A percentile compares a stretch with the other conserved stretches of the same genome.
Conservation (phyloP, 2,329 filamentous ascomycete genomes). For the Fusarium torreyae region DNA sequence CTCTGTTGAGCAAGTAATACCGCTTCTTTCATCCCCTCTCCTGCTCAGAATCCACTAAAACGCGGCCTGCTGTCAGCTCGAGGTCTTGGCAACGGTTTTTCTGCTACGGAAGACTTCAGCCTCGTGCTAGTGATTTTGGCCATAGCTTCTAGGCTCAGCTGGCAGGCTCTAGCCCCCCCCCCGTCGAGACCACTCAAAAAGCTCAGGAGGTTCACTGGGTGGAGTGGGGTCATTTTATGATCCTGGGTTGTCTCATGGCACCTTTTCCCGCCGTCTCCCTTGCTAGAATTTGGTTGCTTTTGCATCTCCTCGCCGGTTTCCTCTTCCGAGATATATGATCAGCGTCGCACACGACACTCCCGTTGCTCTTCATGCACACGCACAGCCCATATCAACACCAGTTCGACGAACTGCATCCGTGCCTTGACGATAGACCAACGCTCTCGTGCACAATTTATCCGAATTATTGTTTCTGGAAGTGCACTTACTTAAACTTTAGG, state of each 20-base stretch:
- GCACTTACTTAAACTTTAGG: slow-evolving; percentile 14
- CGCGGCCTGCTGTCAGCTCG: slow-evolving; percentile 25
- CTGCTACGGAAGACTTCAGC: slow-evolving; percentile 24
- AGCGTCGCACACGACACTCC: not conserved
- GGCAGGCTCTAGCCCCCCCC: slow-evolving; percentile 33
- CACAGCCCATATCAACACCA: slow-evolving; percentile 9
- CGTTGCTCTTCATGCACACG: not conserved
- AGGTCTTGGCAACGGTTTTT: slow-evolving; percentile 43
- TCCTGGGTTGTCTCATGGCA: slow-evolving; percentile 26
- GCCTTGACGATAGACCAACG: slow-evolving; percentile 12
- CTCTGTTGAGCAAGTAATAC: slow-evolving; percentile 9
- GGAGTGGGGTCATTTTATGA: slow-evolving; percentile 20
- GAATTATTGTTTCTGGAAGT: not conserved
- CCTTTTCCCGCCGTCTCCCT: slow-evolving; percentile 10
- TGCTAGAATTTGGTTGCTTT: not conserved
- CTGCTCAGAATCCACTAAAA: slow-evolving; percentile 5
- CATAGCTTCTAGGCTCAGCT: slow-evolving; percentile 39
- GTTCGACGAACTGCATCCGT: slow-evolving; percentile 23
- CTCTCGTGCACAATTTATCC: not conserved
- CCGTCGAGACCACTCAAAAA: slow-evolving; percentile 35
- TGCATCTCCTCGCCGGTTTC: slow-evolving; percentile 14
- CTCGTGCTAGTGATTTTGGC: slow-evolving; percentile 41
- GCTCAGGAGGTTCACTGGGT: slow-evolving; percentile 27
- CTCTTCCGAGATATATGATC: slow-evolving; percentile 8
- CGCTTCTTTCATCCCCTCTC: slow-evolving; percentile 17